These are phyloP conservation scores for Hypomontagnella submonticulosa DNA, from an alignment of 495 filamentous ascomycete genomes.

Conservation along the genomic window DNA sequence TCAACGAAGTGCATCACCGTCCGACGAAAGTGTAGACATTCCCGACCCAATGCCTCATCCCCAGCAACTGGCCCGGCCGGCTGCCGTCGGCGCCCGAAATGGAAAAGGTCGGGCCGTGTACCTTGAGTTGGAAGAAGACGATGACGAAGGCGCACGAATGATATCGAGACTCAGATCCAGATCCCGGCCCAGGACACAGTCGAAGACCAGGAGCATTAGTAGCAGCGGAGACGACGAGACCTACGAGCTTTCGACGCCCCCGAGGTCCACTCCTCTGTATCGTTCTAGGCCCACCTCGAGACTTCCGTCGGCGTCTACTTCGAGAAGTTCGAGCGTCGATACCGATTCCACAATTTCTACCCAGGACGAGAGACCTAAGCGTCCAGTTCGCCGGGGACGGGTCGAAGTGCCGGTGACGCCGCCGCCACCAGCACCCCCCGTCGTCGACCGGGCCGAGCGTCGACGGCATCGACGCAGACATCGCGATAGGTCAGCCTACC, in stretches of 20 bases:
- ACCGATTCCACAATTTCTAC: conserved; percentile 53
- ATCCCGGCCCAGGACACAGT: conserved; percentile 34
- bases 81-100: conserved; percentile 35
- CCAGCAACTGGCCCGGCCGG: conserved; percentile 40
- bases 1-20: conserved; percentile 35
- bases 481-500: conserved; percentile 35
- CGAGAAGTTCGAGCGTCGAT: conserved; percentile 53
- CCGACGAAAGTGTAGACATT: conserved; percentile 36
- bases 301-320: conserved; percentile 51
- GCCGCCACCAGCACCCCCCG: conserved; percentile 23
- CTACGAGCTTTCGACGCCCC: conserved; percentile 51
- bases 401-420: conserved; percentile 32
- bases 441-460: conserved; percentile 28
- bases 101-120: conserved; percentile 40
- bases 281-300: conserved; percentile 55
- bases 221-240: conserved; percentile 46
- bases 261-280: conserved; percentile 51
- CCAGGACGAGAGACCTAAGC: conserved; percentile 47
- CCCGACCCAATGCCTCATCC: conserved; percentile 47
- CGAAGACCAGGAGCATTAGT: conserved; percentile 16
- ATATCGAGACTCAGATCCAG: conserved; percentile 41
- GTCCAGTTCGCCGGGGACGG: conserved; percentile 34
- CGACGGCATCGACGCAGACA: conserved; percentile 40
- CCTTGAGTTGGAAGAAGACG: conserved; percentile 46
- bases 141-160: conserved; percentile 43